Percentiles rank a stretch among this genome's conserved stretches.
Conservation (phyloP, 495 filamentous ascomycete genomes). For the Tuber brumale region DNA sequence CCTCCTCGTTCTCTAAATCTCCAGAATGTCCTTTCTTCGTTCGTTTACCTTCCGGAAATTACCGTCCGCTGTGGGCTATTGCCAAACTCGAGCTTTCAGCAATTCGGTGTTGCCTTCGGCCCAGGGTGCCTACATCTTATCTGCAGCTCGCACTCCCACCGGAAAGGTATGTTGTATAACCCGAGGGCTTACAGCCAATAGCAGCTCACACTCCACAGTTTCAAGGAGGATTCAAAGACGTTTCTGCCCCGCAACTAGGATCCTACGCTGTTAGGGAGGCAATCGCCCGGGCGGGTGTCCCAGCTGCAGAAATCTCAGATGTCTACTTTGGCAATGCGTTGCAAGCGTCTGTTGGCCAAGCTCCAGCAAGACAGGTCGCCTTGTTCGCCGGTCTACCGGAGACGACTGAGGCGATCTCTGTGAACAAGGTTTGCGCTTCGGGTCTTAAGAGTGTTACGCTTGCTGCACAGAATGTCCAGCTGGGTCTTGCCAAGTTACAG, state of each 20-base stretch:
- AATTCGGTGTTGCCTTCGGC: conserved; percentile 51
- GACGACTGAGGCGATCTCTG: conserved; percentile 73
- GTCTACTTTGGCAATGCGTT: conserved; percentile 99
- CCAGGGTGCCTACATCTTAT: conserved; percentile 85
- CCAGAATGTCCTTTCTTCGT: background rate
- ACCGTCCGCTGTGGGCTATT: background rate
- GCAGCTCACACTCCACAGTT: conserved; percentile 53
- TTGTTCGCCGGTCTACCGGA: conserved; percentile 78
- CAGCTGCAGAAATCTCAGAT: conserved; percentile 68
- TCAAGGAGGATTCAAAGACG: conserved; percentile 76
- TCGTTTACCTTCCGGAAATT: background rate
- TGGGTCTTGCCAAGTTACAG: conserved; percentile 77
- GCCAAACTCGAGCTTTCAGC: conserved; percentile 51
- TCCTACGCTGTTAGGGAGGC: conserved; percentile 85
- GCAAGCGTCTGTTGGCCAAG: conserved; percentile 73
- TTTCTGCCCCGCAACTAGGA: conserved; percentile 78
- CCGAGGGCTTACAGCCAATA: background rate
- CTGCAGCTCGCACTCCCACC: conserved; percentile 78
- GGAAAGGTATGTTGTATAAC: conserved; percentile 57
- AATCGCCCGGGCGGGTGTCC: conserved; percentile 71
- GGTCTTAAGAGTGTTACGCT: conserved; percentile 86
- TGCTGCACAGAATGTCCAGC: conserved; percentile 87
- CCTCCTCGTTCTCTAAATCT: background rate
- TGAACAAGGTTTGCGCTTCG: conserved; percentile 97
- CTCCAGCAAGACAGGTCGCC: conserved; percentile 83